Evolutionary conservation across 2,329 filamentous ascomycete genomes (phyloP).

Genomic region (Cercospora citrullina): DNA sequence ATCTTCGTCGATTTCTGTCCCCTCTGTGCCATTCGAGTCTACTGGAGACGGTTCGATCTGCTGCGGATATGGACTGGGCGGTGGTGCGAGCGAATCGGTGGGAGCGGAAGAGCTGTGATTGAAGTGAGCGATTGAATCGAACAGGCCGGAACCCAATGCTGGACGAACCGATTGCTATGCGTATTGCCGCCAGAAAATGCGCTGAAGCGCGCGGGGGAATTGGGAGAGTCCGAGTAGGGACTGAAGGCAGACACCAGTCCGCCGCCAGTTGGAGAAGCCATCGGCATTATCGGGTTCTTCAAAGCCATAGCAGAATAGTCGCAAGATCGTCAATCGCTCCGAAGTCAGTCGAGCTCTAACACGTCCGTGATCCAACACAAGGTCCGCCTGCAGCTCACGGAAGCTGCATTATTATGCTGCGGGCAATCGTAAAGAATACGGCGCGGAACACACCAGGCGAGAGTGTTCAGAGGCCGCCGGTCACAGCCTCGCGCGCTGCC

Average conservation of each 20-base stretch:
- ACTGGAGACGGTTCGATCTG: constrained; percentile 78
- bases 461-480: not conserved
- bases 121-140: not conserved
- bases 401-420: constrained; percentile 15
- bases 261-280: constrained; percentile 45
- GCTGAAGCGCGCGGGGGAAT: constrained; percentile 49
- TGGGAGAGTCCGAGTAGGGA: constrained; percentile 54
- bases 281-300: constrained; percentile 42
- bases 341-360: constrained; percentile 3
- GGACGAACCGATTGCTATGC: constrained; percentile 41
- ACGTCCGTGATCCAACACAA: constrained; percentile 4
- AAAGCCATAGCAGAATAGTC: constrained; percentile 32
- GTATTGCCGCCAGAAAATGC: constrained; percentile 41
- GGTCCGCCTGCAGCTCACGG: constrained; percentile 5
- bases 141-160: not conserved
- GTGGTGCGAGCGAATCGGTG: constrained; percentile 50
- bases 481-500: constrained; percentile 14
- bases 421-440: constrained; percentile 5
- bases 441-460: constrained; percentile 1
- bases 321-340: not conserved
- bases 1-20: constrained; percentile 82
- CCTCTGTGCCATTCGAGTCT: constrained; percentile 79
- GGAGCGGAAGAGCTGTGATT: constrained; percentile 46
- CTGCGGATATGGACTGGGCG: constrained; percentile 57
- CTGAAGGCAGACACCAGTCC: constrained; percentile 50